These are phyloP conservation scores for Exsudoporus frostii DNA, from an alignment of 768 basidiomycete species.

Conservation along the genomic window DNA sequence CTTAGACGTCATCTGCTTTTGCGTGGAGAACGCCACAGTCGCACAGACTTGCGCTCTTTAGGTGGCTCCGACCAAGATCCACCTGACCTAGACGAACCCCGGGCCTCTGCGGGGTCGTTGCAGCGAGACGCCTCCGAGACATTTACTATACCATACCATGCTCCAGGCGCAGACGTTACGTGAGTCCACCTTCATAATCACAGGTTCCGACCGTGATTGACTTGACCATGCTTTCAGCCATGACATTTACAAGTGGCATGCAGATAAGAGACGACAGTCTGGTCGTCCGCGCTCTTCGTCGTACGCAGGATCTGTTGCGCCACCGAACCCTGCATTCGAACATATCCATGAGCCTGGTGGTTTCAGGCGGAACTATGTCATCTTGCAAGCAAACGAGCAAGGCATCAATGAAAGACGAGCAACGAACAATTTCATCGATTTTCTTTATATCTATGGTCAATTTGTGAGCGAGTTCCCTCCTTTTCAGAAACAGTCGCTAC, in stretches of 20 bases:
- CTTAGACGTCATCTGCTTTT: constrained; percentile 78
- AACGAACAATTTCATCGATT: constrained; percentile 87
- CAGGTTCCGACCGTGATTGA: constrained; percentile 15
- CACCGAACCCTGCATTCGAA: constrained; percentile 75
- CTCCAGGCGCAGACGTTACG: constrained; percentile 90
- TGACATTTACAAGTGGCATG: constrained; percentile 94
- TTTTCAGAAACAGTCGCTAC: neutral
- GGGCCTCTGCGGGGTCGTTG: constrained; percentile 21
- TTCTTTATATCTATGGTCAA: constrained; percentile 92
- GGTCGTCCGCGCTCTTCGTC: constrained; percentile 68
- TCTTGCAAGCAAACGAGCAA: constrained; percentile 66
- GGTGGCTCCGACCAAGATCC: constrained; percentile 26
- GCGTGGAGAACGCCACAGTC: constrained; percentile 52
- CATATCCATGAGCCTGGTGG: constrained; percentile 96
- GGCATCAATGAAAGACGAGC: constrained; percentile 60
- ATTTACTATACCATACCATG: constrained; percentile 87
- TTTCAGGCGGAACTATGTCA: constrained; percentile 85
- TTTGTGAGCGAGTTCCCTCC: constrained; percentile 60
- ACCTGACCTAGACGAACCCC: constrained; percentile 15
- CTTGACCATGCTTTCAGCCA: constrained; percentile 47
- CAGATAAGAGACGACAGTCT: constrained; percentile 60
- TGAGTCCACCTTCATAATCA: constrained; percentile 42
- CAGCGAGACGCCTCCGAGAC: constrained; percentile 53
- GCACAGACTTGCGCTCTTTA: constrained; percentile 21
- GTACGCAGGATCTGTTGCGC: constrained; percentile 51